phyloP scores from a whole-genome alignment of 345 rosid genomes.

The Hevea brasiliensis region DNA sequence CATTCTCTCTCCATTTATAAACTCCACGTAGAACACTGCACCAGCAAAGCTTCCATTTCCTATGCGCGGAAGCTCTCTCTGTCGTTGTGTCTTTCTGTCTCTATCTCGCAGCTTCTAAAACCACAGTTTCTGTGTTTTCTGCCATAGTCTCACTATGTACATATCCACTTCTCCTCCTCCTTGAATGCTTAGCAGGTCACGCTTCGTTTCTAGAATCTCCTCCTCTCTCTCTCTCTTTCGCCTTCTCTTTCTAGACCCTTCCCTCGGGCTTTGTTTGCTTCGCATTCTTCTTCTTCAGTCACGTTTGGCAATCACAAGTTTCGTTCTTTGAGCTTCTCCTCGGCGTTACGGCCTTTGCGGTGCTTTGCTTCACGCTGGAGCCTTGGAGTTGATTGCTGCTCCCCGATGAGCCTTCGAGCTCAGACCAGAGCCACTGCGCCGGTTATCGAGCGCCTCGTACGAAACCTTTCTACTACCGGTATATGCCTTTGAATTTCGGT shows the following conservation, averaged over 20 bases:
- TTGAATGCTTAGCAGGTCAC: constrained; percentile 5
- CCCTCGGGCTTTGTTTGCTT: not conserved
- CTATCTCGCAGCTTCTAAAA: not conserved
- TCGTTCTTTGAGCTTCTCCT: constrained; percentile 48
- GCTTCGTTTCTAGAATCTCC: constrained; percentile 26
- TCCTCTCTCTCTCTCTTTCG: constrained; percentile 3
- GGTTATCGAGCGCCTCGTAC: constrained; percentile 49
- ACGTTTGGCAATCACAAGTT: constrained; percentile 15
- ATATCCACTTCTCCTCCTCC: constrained; percentile 22
- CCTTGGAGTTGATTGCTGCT: constrained; percentile 63
- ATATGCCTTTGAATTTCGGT: not conserved
- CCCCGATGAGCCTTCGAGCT: constrained; percentile 55
- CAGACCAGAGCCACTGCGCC: constrained; percentile 64
- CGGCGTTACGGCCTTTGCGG: constrained; percentile 46
- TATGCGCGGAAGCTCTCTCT: not conserved
- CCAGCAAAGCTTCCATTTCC: not conserved
- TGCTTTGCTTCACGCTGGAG: constrained; percentile 62
- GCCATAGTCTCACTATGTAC: not conserved
- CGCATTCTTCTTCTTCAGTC: constrained; percentile 8
- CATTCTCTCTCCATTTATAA: not conserved
- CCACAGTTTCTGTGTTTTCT: not conserved
- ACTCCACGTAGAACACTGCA: not conserved
- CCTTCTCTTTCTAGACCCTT: constrained; percentile 15
- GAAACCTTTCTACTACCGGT: constrained; percentile 80
- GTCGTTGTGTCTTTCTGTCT: not conserved